Evolutionary conservation across 2,329 filamentous ascomycete species (phyloP), one percentile per base, ranked within the genome.

Genomic region (Fusarium veterinarium): DNA sequence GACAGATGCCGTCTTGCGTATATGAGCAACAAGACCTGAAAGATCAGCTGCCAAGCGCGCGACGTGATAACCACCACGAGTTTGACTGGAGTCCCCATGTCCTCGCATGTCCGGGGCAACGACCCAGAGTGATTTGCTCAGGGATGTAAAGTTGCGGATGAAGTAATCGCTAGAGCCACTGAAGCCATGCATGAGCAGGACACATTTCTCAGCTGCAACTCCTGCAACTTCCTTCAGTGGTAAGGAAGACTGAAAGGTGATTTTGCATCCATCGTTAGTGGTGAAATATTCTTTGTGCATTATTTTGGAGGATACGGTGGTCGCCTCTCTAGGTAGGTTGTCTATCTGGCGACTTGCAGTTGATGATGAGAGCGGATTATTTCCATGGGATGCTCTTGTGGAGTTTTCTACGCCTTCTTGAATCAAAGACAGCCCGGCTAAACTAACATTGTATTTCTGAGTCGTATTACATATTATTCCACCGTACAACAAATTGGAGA

Each of bases 81-180:
- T 74, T 58, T 57, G 60, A 33, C 70, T 69, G 58, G 76, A 78
- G 44, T 65, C 64, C 30, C 76, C 76, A 51, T 78, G 76, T 3
- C 76, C 76, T 31, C 76, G 75, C 76, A 78, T 78, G 51, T 78
- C 76, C 23, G 76, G 76, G 5, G 76, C 76, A 52, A 78, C 25
- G 38, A 78, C 69, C 75, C 74, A 78, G 20, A 66, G n/a, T 11
- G 60, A 67, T 19, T 76, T 62, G 30, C 70, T 73, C 20, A 78
- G 44, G 8, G 69, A 58, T 12, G 51, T 55, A 28, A 72, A 67
- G 60, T 78, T 78, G 31, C 72, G 73, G 42, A 53, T 35, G 33
- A 78, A 78, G 56, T 78, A 78, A 51, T 78, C 76, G 46, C 76
- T 75, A 16, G 76, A 78, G 33, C 76, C 76, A 38, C 76, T 78